Evolutionary conservation across 176 grass and related monocot species (phyloP).

Genomic region (Coix lacrymajobi): DNA sequence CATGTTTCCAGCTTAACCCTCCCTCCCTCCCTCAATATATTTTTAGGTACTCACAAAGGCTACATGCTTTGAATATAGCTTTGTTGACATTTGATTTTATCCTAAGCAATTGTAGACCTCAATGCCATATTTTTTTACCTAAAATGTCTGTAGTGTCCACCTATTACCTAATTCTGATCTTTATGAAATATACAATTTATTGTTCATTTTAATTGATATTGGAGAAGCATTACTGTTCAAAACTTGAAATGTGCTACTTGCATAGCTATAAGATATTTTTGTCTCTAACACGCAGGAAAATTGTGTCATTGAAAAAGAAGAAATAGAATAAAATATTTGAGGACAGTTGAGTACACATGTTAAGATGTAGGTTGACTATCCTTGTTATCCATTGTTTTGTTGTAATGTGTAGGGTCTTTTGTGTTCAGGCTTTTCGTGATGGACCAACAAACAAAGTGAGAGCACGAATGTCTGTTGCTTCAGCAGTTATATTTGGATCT

Average conservation of each 20-base stretch:
- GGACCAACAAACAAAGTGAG: conserved; percentile 98
- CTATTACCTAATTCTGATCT: background rate
- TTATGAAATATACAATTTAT: background rate
- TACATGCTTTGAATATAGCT: background rate
- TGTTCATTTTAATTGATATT: background rate
- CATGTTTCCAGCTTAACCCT: background rate
- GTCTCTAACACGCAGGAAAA: background rate
- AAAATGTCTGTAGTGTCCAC: background rate
- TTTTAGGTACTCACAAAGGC: background rate
- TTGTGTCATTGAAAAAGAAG: background rate
- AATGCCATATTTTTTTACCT: background rate
- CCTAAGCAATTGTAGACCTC: background rate
- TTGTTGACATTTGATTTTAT: background rate
- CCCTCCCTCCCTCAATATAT: background rate
- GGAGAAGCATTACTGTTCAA: background rate
- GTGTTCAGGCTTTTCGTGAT: conserved; percentile 84
- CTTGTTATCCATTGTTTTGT: background rate
- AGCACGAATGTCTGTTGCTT: conserved; percentile 91
- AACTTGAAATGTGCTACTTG: background rate
- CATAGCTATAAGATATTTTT: background rate
- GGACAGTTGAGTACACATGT: background rate
- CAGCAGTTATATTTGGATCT: conserved; percentile 96
- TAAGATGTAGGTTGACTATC: conserved; percentile 11
- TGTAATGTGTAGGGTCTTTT: conserved; percentile 10
- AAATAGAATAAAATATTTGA: background rate